Evolutionary conservation across 441 rosid genomes (phyloP).

Genomic region (Syzygium syzygioides): DNA sequence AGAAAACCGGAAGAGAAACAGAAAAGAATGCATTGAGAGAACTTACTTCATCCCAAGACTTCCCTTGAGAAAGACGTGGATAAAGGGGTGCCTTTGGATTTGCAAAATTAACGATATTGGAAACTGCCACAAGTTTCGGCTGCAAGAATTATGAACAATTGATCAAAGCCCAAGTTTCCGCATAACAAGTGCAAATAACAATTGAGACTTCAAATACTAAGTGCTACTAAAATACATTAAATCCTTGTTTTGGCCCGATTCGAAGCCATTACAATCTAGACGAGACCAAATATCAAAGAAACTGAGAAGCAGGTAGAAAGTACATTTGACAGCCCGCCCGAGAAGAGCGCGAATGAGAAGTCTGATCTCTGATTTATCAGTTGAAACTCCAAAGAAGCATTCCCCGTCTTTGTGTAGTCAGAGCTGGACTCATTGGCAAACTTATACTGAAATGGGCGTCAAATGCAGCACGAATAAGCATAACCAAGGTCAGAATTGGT

Average conservation of each 20-base stretch:
- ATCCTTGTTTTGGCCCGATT: neutral
- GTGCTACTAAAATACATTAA: neutral
- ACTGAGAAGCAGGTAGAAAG: neutral
- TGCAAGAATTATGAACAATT: constrained; percentile 19
- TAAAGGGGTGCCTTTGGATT: constrained; percentile 86
- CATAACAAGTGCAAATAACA: neutral
- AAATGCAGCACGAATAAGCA: neutral
- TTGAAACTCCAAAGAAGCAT: constrained; percentile 48
- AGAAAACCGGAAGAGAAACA: neutral
- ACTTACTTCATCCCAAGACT: constrained; percentile 86
- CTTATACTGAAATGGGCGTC: constrained; percentile 46
- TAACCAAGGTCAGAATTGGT: neutral
- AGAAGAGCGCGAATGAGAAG: constrained; percentile 72
- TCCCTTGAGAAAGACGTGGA: constrained; percentile 88
- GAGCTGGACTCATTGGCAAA: constrained; percentile 39
- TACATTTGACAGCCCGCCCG: constrained; percentile 60
- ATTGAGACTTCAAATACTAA: neutral
- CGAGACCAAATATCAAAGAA: neutral
- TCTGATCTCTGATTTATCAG: constrained; percentile 90
- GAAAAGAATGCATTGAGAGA: neutral
- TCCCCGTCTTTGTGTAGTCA: constrained; percentile 47
- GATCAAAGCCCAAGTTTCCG: neutral
- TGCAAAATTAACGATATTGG: constrained; percentile 45
- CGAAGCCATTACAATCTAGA: neutral
- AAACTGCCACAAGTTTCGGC: constrained; percentile 75